These are phyloP conservation scores for Microbotryum silenes-acaulis DNA, from an alignment of 1,284 basidiomycete genomes.

Conservation along the genomic window DNA sequence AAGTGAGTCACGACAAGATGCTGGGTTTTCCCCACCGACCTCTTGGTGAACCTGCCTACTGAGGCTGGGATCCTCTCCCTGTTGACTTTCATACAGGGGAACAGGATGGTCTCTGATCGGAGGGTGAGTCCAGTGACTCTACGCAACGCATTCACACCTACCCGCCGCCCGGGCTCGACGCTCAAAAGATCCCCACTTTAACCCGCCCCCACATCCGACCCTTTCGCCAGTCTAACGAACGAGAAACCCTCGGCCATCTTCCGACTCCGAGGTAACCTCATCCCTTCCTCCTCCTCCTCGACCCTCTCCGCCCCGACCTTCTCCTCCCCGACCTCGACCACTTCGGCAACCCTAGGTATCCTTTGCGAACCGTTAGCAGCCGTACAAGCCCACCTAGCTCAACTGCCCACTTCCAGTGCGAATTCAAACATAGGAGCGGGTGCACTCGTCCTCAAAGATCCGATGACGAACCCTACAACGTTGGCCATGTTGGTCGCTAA, in stretches of 20 bases:
- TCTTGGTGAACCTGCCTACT: too few relatives aligned
- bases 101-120: constrained; percentile 81
- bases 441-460: not conserved
- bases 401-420: constrained; percentile 2
- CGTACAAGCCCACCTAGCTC: constrained; percentile 20
- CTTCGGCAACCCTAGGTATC: constrained; percentile 21
- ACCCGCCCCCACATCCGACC: not conserved
- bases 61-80: too few relatives aligned
- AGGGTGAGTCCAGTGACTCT: constrained; percentile 52
- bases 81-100: constrained; percentile 40
- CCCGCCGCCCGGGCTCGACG: too few relatives aligned
- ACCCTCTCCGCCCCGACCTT: not conserved
- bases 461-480: constrained; percentile 4
- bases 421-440: not conserved
- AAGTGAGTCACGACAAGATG: constrained; percentile 43
- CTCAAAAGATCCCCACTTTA: too few relatives aligned
- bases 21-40: not conserved
- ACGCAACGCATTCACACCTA: too few relatives aligned
- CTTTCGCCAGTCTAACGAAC: constrained; percentile 65
- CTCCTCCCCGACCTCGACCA: not conserved
- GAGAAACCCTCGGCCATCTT: constrained; percentile 88
- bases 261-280: constrained; percentile 62
- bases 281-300: constrained; percentile 12
- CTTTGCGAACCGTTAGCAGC: constrained; percentile 21
- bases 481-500: constrained; percentile 17